A percentile compares a stretch with the other conserved stretches of the same genome.
Conservation (phyloP, 2,329 filamentous ascomycete species). For the Septoria petroselini region DNA sequence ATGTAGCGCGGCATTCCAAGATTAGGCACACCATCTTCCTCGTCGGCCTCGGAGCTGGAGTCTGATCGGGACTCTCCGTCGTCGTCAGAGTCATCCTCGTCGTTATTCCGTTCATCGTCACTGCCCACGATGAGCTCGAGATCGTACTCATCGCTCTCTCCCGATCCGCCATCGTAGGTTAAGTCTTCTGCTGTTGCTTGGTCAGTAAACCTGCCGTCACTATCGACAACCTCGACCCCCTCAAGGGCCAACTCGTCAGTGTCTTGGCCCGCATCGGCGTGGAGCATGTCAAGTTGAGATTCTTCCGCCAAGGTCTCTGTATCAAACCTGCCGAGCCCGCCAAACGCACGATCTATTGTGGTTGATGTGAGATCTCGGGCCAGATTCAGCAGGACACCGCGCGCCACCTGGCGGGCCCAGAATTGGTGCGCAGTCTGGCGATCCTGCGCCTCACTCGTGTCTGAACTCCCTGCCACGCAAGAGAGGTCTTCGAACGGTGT, state of each 20-base stretch:
- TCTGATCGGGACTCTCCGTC: slow-evolving; percentile 28
- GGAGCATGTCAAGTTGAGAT: slow-evolving; percentile 20
- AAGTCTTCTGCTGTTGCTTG: slow-evolving; percentile 26
- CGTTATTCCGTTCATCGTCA: slow-evolving; percentile 26
- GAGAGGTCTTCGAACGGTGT: slow-evolving; percentile 53
- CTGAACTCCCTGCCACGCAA: slow-evolving; percentile 30
- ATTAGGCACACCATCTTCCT: slow-evolving; percentile 38
- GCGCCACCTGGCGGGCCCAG: slow-evolving; percentile 60
- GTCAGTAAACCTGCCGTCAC: slow-evolving; percentile 17
- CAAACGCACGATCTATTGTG: slow-evolving; percentile 60
- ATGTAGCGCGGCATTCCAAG: slow-evolving; percentile 39
- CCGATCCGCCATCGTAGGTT: not conserved
- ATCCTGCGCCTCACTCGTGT: slow-evolving; percentile 41
- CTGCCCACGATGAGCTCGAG: slow-evolving; percentile 27
- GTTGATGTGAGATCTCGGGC: slow-evolving; percentile 55
- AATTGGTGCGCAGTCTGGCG: slow-evolving; percentile 48
- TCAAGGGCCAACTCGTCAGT: slow-evolving; percentile 18
- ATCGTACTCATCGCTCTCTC: slow-evolving; percentile 22
- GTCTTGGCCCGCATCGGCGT: slow-evolving; percentile 18
- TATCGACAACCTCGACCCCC: slow-evolving; percentile 25
- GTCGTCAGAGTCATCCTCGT: slow-evolving; percentile 31
- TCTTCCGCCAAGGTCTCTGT: slow-evolving; percentile 23
- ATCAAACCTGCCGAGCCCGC: slow-evolving; percentile 51
- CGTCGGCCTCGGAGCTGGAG: slow-evolving; percentile 38
- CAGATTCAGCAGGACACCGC: slow-evolving; percentile 61